A percentile compares a stretch with the other conserved stretches of the same genome.
These are phyloP conservation scores for Hymenoscyphus fructigenus DNA, from an alignment of 2,329 filamentous ascomycete genomes.

Conservation along the genomic window DNA sequence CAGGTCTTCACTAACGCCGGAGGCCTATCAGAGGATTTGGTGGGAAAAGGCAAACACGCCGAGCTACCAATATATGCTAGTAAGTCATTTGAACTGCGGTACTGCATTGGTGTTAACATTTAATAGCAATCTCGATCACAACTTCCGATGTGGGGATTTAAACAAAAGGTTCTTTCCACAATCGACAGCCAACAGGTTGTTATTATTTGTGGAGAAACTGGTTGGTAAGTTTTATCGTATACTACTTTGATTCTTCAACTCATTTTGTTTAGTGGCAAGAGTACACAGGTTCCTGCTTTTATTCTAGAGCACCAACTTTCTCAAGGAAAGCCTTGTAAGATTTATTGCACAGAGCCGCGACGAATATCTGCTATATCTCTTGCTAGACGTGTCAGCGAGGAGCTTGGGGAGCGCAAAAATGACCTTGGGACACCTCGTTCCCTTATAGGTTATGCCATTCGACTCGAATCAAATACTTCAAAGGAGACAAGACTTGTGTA, in stretches of 20 bases:
- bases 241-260: slow-evolving; percentile 5
- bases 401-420: slow-evolving; percentile 79
- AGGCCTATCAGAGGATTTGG: slow-evolving; percentile 58
- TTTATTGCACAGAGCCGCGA: slow-evolving; percentile 93
- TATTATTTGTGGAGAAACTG: slow-evolving; percentile 95
- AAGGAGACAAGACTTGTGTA: slow-evolving; percentile 83
- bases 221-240: slow-evolving; percentile 55
- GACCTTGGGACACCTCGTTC: slow-evolving; percentile 83
- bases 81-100: slow-evolving; percentile 36
- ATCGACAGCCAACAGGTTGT: slow-evolving; percentile 81
- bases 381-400: slow-evolving; percentile 88
- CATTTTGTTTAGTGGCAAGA: slow-evolving; percentile 68
- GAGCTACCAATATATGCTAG: slow-evolving; percentile 77
- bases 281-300: slow-evolving; percentile 94
- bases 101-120: slow-evolving; percentile 32
- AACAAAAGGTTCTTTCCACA: slow-evolving; percentile 71
- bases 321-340: slow-evolving; percentile 78
- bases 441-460: slow-evolving; percentile 90
- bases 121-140: slow-evolving; percentile 62
- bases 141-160: slow-evolving; percentile 87
- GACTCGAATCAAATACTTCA: slow-evolving; percentile 83
- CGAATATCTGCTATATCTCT: slow-evolving; percentile 95
- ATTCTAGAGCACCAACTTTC: slow-evolving; percentile 85
- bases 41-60: slow-evolving; percentile 53
- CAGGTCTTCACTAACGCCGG: slow-evolving; percentile 26